These are phyloP conservation scores for Tulasnella sp. DNA, from an alignment of 768 basidiomycete genomes.

Conservation along the genomic window DNA sequence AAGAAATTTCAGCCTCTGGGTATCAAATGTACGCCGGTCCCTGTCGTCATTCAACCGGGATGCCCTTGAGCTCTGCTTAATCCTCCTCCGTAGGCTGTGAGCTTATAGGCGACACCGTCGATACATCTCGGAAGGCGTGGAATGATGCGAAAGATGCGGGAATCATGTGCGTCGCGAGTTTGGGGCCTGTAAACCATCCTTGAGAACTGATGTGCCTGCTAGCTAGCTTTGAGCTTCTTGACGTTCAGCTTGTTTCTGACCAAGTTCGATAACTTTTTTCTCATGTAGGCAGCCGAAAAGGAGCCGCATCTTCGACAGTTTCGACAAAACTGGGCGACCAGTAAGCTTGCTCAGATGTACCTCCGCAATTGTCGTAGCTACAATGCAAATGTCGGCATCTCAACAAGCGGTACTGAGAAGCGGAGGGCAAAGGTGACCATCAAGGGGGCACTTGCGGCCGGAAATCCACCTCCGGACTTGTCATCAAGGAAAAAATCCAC, in stretches of 20 bases:
- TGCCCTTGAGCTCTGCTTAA: too few species aligned
- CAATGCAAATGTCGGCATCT: neutral
- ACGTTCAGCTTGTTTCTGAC: too few species aligned
- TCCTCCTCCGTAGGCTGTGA: conserved; percentile 51
- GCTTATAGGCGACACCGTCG: conserved; percentile 82
- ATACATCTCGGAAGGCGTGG: conserved; percentile 53
- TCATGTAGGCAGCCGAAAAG: neutral
- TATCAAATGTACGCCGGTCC: conserved; percentile 51
- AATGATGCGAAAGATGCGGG: conserved; percentile 62
- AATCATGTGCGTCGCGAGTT: too few species aligned
- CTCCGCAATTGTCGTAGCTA: neutral
- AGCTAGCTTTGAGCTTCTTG: too few species aligned
- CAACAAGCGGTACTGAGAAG: neutral
- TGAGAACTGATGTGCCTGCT: too few species aligned
- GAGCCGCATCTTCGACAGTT: neutral
- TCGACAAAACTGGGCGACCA: neutral
- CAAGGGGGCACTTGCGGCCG: neutral
- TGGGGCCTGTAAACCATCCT: too few species aligned
- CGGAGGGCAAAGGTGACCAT: neutral
- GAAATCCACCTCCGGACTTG: neutral
- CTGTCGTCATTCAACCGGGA: neutral
- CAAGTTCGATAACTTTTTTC: neutral
- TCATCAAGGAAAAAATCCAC: neutral
- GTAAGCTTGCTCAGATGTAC: neutral
- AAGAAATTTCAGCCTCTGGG: conserved; percentile 66